Base-by-base conservation (phyloP, 768 basidiomycete species). In the Saitozyma sp. region DNA sequence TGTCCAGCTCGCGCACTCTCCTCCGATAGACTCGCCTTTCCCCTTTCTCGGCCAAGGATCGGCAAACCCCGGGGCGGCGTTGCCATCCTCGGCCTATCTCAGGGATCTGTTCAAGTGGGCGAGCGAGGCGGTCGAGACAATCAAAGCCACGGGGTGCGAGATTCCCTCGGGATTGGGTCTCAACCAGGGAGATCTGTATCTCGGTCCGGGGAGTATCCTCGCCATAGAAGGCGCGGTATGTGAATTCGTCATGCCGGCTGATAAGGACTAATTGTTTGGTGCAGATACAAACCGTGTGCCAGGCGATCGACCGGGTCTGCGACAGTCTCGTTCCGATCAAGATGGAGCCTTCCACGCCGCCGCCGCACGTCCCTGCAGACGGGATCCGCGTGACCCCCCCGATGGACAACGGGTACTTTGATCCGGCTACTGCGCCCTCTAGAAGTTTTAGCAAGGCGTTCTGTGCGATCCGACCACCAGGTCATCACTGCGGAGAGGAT, bases 401-500 rank as follows among this genome's bases (percentile, higher is more conserved):
- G 29, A 29, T 29, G 29, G 29, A 29, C 29, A 29, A 29, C 29
- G 46, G 13, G 17, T 49, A 45, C 54, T 41, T 50, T 40, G 53
- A 37, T 10, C 38, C 37, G 46, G 9, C 59, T 14, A 51, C 55
- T n/a, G 17, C 48, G 5, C 17, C 55, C 45, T 40, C 9, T 8
- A 43, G 10, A 39, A 9, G 40, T 9, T 57, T 65, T 50, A 67
- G 42, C 20, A 76, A 76, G 8, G 90, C 89, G 0, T 97, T 97
- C 76, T 91, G 91, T 9, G 88, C 87, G 0, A 84, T 96, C 17
- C 81, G 94, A 54, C 94, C 93, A 0, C 94, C 94, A 0, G 94
- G 95, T 1, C 93, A 96, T 82, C 93, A 97, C 69, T 95, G 93
- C 72, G 90, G 90, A 2, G 92, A 93, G 78, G 86, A 92, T 62